Percentiles rank a stretch among this genome's conserved stretches.
These are phyloP conservation scores for Arctium minus DNA, from an alignment of 129 eudicot species.

Conservation along the genomic window DNA sequence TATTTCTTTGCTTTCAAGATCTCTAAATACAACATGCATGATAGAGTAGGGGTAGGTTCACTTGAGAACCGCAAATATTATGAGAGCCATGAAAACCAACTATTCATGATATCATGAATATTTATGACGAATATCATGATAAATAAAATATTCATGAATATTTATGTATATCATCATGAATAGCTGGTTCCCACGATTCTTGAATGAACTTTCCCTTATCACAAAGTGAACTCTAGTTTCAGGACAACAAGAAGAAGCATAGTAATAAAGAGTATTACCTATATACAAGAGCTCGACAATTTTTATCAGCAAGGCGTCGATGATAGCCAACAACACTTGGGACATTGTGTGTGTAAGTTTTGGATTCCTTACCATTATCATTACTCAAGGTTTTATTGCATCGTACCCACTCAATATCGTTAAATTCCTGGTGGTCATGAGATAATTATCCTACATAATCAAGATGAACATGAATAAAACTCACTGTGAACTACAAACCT, in stretches of 20 bases:
- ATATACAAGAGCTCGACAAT: slow-evolving; percentile 24
- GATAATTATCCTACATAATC: background rate
- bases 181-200: background rate
- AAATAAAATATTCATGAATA: too few species aligned
- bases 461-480: slow-evolving; percentile 3
- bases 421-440: slow-evolving; percentile 14
- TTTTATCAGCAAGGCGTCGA: slow-evolving; percentile 11
- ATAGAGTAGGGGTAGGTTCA: background rate
- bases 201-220: background rate
- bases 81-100: background rate
- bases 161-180: background rate
- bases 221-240: too few species aligned
- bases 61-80: background rate
- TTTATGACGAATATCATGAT: too few species aligned
- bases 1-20: background rate
- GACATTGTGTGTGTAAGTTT: slow-evolving; percentile 17
- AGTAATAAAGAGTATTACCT: background rate
- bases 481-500: slow-evolving; percentile 17
- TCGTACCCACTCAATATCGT: slow-evolving; percentile 18
- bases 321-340: slow-evolving; percentile 17
- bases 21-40: background rate
- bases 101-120: background rate
- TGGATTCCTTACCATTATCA: background rate
- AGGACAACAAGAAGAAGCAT: background rate
- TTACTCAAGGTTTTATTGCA: slow-evolving; percentile 6